Base-by-base conservation (phyloP, 768 basidiomycete genomes). In the Amanita phalloides region DNA sequence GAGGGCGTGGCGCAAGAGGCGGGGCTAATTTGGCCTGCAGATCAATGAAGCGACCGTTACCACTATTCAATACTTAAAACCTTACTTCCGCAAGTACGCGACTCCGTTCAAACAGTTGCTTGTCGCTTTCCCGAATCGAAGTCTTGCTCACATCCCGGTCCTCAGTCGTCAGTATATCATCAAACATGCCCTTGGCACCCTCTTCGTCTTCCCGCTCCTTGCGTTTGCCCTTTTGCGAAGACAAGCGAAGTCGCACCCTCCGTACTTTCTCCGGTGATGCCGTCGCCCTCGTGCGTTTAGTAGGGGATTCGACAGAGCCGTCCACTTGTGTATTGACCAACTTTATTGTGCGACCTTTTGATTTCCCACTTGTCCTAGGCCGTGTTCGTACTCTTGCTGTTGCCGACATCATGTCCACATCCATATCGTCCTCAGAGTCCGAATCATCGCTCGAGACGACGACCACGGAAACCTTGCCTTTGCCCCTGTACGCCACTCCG, bases 71-170 rank as follows among this genome's bases (percentile, higher is more conserved):
- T 30, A 45, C 36, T 49, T 53, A 21, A 55, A 32, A 14, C 61
- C 77, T 56, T 58, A 90, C 90, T 70, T 97, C 93, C 21, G 87
- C 89, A 10, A 70, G 62, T n/a, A 72, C 58, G 48, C 84, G 73
- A 60, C 84, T 87, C 53, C 74, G 72, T 57, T 92, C 88, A 62
- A 89, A 97, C 47, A 77, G 73, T 45, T 71, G 62, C 59, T 84
- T 82, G 64, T 95, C 92, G 4, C 59, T 57, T 28, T 68, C 66
- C 3, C 66, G 63, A 25, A 94, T 85, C 0, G 64, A 64, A 6
- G 92, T 91, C 61, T 79, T 82, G 20, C 72, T 68, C 41, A 76
- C 83, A 61, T 91, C 90, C 33, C 90, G 78, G 50, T 95, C 86
- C 14, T 72, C 72, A 1, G 72, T 66, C 11, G 65, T 66, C 33